A percentile compares a stretch with the other conserved stretches of the same genome.
These are phyloP conservation scores for Delonix regia DNA, from an alignment of 306 rosid genomes.

Conservation along the genomic window DNA sequence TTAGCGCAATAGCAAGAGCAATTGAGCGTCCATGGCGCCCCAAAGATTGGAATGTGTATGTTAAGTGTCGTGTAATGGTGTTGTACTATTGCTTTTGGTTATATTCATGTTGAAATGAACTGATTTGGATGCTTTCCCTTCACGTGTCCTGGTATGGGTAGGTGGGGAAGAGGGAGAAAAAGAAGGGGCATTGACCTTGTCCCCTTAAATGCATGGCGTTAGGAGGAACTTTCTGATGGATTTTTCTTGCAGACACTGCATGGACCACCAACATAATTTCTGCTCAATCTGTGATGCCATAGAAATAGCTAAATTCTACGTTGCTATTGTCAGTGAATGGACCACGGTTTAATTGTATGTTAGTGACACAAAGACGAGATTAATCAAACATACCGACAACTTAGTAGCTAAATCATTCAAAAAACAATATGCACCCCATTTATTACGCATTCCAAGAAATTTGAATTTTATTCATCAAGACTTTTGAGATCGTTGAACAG, in stretches of 20 bases:
- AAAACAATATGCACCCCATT: no score
- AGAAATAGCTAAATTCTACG: background rate
- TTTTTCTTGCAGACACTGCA: slow-evolving; percentile 11
- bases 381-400: background rate
- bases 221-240: slow-evolving; percentile 33
- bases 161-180: no score
- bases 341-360: background rate
- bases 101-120: slow-evolving; percentile 34
- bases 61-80: slow-evolving; percentile 35
- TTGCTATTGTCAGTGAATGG: slow-evolving; percentile 23
- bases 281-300: slow-evolving; percentile 30
- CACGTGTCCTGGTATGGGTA: no score
- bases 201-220: slow-evolving; percentile 30
- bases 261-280: slow-evolving; percentile 25
- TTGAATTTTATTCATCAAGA: no score
- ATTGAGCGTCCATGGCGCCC: slow-evolving; percentile 62
- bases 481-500: no score
- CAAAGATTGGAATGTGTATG: slow-evolving; percentile 25
- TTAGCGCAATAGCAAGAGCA: slow-evolving; percentile 38
- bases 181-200: slow-evolving; percentile 12
- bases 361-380: background rate
- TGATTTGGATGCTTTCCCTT: slow-evolving; percentile 35
- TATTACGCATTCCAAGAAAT: no score
- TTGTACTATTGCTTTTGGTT: slow-evolving; percentile 15
- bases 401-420: background rate